Base-by-base conservation (phyloP, 495 filamentous ascomycete genomes). In the Tuber microsphaerosporum region DNA sequence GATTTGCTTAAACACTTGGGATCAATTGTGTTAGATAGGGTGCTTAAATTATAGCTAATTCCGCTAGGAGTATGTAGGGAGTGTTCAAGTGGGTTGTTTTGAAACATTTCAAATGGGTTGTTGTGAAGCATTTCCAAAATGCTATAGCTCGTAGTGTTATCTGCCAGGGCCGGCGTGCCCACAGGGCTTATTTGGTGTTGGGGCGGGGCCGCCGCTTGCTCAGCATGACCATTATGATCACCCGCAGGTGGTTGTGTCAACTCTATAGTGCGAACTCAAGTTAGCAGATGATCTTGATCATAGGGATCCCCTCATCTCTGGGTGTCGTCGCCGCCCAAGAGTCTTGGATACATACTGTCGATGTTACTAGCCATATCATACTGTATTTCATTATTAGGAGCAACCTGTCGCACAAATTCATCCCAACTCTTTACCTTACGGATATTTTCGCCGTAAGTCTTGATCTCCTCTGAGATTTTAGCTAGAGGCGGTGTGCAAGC, bases 61-160 rank as follows among this genome's bases (percentile, higher is more conserved):
- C 22, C 51, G 2, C n/a, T 2, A 10, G 0, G 3, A 2, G n/a
- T 0, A 0, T 0, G 1, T 26, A 10, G 8, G 1, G 56, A 5
- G 14, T 16, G 34, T 34, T 4, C 14, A 8, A 16, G 17, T 34
- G 7, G n/a, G n/a, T 56, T 5, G 39, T 41, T 41, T 1, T 41
- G 39, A 41, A 2, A 6, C 39, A 5, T 41, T 41, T 41, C 39
- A 41, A 41, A 41, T 37, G 34, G 34, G 34, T n/a, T n/a, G n/a
- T n/a, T n/a, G n/a, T n/a, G n/a, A n/a, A n/a, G 37, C 37, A 39
- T 39, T 39, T 39, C 37, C 37, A 39, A 39, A 39, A 39, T 4
- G 37, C 37, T 41, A 6, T 6, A 41, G 39, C 39, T 3, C 4
- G 4, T 41, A 41, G 4, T 41, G 39, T 2, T 6, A 41, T 41